A percentile compares a stretch with the other conserved stretches of the same genome.
Conservation (phyloP, 1,284 basidiomycete species). For the Ganoderma boninense region DNA sequence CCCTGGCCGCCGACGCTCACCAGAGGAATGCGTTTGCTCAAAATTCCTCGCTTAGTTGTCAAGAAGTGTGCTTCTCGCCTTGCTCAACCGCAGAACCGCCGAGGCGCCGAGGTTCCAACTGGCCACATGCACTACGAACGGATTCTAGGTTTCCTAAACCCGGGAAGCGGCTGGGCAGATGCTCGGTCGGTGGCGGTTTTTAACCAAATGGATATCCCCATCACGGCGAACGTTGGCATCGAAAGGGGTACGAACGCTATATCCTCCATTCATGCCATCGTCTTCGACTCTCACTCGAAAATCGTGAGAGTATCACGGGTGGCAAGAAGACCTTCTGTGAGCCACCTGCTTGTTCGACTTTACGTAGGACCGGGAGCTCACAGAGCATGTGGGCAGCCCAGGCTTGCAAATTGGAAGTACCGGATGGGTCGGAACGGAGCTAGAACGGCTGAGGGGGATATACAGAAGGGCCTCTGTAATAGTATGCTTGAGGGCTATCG, state of each 20-base stretch:
- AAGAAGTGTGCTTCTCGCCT: not conserved
- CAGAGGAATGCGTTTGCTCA: not conserved
- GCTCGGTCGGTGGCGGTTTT: not conserved
- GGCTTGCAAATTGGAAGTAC: not conserved
- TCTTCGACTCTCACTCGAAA: not conserved
- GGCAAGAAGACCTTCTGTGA: slow-evolving; percentile 12
- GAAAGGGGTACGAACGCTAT: not conserved
- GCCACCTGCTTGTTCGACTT: slow-evolving; percentile 18
- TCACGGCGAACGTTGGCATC: not conserved
- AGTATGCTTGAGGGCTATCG: not conserved
- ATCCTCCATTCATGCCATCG: not conserved
- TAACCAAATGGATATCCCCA: not conserved
- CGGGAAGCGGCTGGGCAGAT: not conserved
- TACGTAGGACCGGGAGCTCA: slow-evolving; percentile 21
- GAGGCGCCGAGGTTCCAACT: not conserved
- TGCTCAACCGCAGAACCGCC: not conserved
- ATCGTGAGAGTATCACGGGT: not conserved
- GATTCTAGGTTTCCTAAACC: not conserved
- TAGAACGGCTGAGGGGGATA: not conserved
- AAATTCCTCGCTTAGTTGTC: slow-evolving; percentile 1
- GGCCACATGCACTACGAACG: not conserved
- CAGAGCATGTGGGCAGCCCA: slow-evolving; percentile 27
- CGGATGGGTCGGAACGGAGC: not conserved
- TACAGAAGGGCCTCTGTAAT: not conserved
- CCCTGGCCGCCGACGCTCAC: slow-evolving; percentile 1